Percentiles rank a stretch among this genome's conserved stretches.
These are phyloP conservation scores for Penicillium sumatraense DNA, from an alignment of 2,329 filamentous ascomycete species.

Conservation along the genomic window DNA sequence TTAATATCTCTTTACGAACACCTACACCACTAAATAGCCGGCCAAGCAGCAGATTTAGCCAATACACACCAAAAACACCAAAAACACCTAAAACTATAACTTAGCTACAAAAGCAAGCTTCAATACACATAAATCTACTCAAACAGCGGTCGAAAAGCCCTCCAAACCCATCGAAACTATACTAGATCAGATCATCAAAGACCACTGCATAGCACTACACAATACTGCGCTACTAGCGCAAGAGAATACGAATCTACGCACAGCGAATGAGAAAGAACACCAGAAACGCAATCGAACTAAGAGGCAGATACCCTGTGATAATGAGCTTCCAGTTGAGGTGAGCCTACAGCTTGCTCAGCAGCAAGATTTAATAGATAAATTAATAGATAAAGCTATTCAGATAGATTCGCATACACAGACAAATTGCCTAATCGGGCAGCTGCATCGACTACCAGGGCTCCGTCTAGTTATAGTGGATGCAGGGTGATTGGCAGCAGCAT, in stretches of 20 bases:
- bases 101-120: slow-evolving; percentile 5
- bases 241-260: neutral
- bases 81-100: neutral
- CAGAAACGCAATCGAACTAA: neutral
- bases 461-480: neutral
- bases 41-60: slow-evolving; percentile 9
- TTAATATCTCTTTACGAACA: slow-evolving; percentile 8
- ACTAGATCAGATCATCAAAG: slow-evolving; percentile 10
- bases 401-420: neutral
- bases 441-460: neutral
- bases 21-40: slow-evolving; percentile 2
- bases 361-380: neutral
- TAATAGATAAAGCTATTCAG: neutral
- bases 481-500: neutral
- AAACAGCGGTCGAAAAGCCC: slow-evolving; percentile 6
- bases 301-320: neutral
- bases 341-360: neutral
- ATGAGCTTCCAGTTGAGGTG: neutral
- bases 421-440: neutral
- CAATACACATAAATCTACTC: slow-evolving; percentile 5
- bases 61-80: too few relatives aligned
- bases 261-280: neutral
- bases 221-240: neutral
- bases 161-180: neutral
- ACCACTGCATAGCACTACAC: neutral